Conservation (phyloP, 2,329 filamentous ascomycete species). For the Fusarium sp. region DNA sequence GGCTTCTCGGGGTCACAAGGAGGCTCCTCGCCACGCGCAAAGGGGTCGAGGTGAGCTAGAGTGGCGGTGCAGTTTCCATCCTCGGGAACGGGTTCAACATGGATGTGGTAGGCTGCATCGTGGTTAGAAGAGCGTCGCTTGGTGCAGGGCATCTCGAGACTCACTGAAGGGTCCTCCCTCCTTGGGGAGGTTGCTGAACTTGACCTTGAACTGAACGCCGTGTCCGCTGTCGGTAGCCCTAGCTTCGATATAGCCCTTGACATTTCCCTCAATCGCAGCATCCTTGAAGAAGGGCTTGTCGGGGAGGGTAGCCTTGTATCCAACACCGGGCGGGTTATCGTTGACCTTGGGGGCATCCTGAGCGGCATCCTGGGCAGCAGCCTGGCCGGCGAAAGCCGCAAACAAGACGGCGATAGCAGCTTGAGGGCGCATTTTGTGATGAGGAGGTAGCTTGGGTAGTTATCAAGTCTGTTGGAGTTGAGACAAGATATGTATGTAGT, state of each 20-base stretch:
- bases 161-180: slow-evolving; percentile 69
- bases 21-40: slow-evolving; percentile 68
- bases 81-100: slow-evolving; percentile 69
- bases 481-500: slow-evolving; percentile 12
- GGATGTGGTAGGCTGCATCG: slow-evolving; percentile 75
- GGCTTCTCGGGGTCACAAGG: slow-evolving; percentile 68
- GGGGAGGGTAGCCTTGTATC: slow-evolving; percentile 68
- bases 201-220: slow-evolving; percentile 66
- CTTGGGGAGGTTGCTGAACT: slow-evolving; percentile 68
- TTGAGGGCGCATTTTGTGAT: slow-evolving; percentile 37
- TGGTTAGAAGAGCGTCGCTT: slow-evolving; percentile 22
- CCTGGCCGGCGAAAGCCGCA: slow-evolving; percentile 46
- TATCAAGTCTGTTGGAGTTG: background rate
- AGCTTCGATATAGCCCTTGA: slow-evolving; percentile 64
- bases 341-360: slow-evolving; percentile 62
- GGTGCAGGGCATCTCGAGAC: slow-evolving; percentile 42
- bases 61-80: slow-evolving; percentile 78
- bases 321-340: slow-evolving; percentile 65
- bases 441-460: background rate
- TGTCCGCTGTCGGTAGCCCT: slow-evolving; percentile 59
- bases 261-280: slow-evolving; percentile 61
- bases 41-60: slow-evolving; percentile 77
- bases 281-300: slow-evolving; percentile 62
- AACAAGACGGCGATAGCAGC: slow-evolving; percentile 44
- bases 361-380: slow-evolving; percentile 57